Percentiles rank a stretch among this genome's conserved stretches.
These are phyloP conservation scores for Gyromitra esculenta DNA, from an alignment of 2,329 filamentous ascomycete genomes.

Conservation along the genomic window DNA sequence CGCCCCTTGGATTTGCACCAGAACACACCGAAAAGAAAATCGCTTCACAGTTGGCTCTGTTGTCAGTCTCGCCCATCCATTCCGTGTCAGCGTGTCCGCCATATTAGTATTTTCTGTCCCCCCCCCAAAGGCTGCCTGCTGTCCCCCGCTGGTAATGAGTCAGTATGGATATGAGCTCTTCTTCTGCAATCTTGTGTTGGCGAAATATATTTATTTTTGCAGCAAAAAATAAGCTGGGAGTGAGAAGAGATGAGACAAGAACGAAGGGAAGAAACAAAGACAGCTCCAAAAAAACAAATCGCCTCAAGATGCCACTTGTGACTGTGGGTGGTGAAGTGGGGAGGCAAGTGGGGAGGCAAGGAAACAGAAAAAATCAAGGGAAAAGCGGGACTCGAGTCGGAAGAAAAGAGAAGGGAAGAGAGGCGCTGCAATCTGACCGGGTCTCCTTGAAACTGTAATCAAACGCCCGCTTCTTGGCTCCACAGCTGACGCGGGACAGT, in stretches of 20 bases:
- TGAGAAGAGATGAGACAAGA: not conserved
- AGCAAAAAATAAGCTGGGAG: conserved; percentile 20
- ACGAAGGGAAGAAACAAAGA: conserved; percentile 32
- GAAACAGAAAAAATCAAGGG: conserved; percentile 47
- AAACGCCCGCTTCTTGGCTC: conserved; percentile 47
- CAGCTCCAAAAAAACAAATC: conserved; percentile 26
- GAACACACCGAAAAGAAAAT: conserved; percentile 48
- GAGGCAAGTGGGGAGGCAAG: conserved; percentile 48
- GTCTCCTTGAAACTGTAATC: conserved; percentile 48
- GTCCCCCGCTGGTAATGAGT: conserved; percentile 37
- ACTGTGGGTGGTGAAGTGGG: conserved; percentile 39
- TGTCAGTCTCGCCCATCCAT: conserved; percentile 47
- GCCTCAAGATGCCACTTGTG: conserved; percentile 40
- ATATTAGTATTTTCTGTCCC: conserved; percentile 34
- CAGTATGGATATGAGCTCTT: conserved; percentile 18
- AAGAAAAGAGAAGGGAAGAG: conserved; percentile 33
- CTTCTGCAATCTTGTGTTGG: conserved; percentile 1
- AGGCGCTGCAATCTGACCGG: conserved; percentile 32
- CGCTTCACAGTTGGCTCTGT: conserved; percentile 44
- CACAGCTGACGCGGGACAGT: conserved; percentile 34
- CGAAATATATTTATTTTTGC: not conserved
- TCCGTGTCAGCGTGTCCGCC: conserved; percentile 36
- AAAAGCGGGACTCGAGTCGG: conserved; percentile 45
- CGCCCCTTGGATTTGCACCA: conserved; percentile 44
- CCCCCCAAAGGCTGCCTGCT: conserved; percentile 15